These are phyloP conservation scores for Rhinocladiella mackenziei DNA, from an alignment of 2,329 filamentous ascomycete species.

Conservation along the genomic window DNA sequence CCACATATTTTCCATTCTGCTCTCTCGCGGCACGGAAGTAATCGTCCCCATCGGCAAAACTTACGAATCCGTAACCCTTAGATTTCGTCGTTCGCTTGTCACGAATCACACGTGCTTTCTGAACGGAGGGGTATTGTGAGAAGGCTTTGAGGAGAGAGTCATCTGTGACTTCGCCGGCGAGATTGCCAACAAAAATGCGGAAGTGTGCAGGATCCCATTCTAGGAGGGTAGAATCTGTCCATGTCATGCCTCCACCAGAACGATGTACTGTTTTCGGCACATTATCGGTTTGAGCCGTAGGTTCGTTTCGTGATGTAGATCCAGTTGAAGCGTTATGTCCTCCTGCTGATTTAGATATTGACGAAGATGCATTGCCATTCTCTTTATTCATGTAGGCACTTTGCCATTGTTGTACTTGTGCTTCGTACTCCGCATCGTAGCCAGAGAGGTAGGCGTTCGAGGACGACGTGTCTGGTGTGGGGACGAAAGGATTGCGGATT, in stretches of 20 bases:
- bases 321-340: conserved; percentile 32
- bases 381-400: conserved; percentile 74
- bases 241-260: conserved; percentile 83
- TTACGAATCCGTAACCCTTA: conserved; percentile 94
- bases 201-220: conserved; percentile 97
- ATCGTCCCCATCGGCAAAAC: conserved; percentile 90
- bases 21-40: conserved; percentile 95
- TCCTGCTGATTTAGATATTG: conserved; percentile 29
- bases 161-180: conserved; percentile 95
- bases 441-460: conserved; percentile 37
- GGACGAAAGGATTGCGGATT: conserved; percentile 72
- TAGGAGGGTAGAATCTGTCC: conserved; percentile 81
- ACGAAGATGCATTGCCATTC: conserved; percentile 34
- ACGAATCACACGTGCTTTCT: conserved; percentile 87
- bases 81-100: conserved; percentile 96
- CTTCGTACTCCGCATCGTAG: conserved; percentile 74
- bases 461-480: conserved; percentile 53
- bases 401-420: conserved; percentile 92
- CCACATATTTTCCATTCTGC: conserved; percentile 99
- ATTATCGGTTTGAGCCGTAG: conserved; percentile 42
- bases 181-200: conserved; percentile 91
- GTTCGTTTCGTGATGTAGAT: conserved; percentile 24
- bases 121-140: conserved; percentile 76
- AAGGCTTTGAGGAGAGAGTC: conserved; percentile 95
- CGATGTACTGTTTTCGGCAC: conserved; percentile 75